A percentile compares a stretch with the other conserved stretches of the same genome.
phyloP scores from a whole-genome alignment of 495 filamentous ascomycete genomes.

The Penicillium robsamsonii region DNA sequence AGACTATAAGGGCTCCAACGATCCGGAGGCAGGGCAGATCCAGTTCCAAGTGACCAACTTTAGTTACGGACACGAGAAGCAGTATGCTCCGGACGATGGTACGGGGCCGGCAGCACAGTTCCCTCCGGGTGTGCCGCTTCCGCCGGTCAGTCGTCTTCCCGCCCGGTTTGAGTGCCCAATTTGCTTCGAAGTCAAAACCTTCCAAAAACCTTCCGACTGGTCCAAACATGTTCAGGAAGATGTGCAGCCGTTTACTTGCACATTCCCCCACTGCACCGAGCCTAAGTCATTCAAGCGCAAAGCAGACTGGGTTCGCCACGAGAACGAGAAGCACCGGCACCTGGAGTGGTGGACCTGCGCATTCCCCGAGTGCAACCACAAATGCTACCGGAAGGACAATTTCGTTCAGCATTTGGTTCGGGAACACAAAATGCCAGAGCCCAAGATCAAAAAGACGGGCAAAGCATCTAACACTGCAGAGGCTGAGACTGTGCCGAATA shows the following conservation, averaged over 20 bases:
- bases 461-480: slow-evolving; percentile 27
- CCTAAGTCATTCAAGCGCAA: slow-evolving; percentile 97
- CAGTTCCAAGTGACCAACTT: slow-evolving; percentile 50
- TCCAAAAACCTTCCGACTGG: slow-evolving; percentile 96
- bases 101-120: slow-evolving; percentile 69
- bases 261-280: slow-evolving; percentile 78
- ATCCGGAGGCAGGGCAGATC: slow-evolving; percentile 42
- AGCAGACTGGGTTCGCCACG: slow-evolving; percentile 95
- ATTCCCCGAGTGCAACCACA: slow-evolving; percentile 75
- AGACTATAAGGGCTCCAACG: slow-evolving; percentile 45
- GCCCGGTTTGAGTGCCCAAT: slow-evolving; percentile 91
- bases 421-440: slow-evolving; percentile 86
- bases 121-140: slow-evolving; percentile 76
- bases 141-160: slow-evolving; percentile 74
- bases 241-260: slow-evolving; percentile 93
- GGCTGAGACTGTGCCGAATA: slow-evolving; percentile 37
- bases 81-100: slow-evolving; percentile 61
- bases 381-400: slow-evolving; percentile 90
- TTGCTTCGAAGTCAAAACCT: slow-evolving; percentile 86
- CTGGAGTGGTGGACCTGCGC: slow-evolving; percentile 92
- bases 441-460: slow-evolving; percentile 50
- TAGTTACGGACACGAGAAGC: slow-evolving; percentile 61
- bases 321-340: slow-evolving; percentile 90
- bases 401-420: slow-evolving; percentile 93
- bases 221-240: slow-evolving; percentile 97